Conservation (phyloP, 805 yeast genomes). For the Cyberlindnera mycetangii region DNA sequence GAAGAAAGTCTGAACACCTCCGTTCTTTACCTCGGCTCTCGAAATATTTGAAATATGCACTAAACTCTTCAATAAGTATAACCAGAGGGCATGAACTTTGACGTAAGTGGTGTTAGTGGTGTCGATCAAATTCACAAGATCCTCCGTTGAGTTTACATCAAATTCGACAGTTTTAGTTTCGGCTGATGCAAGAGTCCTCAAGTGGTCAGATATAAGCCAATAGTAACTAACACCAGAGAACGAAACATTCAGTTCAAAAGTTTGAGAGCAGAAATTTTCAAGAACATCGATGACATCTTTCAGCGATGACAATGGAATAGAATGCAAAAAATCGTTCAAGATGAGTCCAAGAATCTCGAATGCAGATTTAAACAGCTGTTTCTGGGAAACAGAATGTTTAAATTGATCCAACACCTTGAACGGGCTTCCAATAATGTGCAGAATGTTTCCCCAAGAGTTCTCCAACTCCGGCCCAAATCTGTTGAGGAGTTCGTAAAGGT, state of each 20-base stretch:
- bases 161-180: constrained; percentile 11
- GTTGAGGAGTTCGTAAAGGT: constrained; percentile 71
- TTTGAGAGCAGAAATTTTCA: constrained; percentile 67
- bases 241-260: constrained; percentile 76
- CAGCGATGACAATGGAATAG: constrained; percentile 65
- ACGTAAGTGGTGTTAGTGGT: constrained; percentile 23
- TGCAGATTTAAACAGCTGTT: constrained; percentile 54
- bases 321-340: constrained; percentile 77
- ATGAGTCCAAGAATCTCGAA: constrained; percentile 82
- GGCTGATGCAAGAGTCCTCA: constrained; percentile 31
- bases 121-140: constrained; percentile 28
- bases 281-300: constrained; percentile 68
- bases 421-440: constrained; percentile 56
- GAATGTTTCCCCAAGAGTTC: constrained; percentile 72
- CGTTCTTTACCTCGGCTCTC: constrained; percentile 82
- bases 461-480: constrained; percentile 63
- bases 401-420: constrained; percentile 41
- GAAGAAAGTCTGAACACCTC: constrained; percentile 85
- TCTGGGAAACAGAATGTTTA: constrained; percentile 23
- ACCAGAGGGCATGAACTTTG: constrained; percentile 49
- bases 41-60: constrained; percentile 61
- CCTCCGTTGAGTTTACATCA: constrained; percentile 21
- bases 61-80: constrained; percentile 58
- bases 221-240: constrained; percentile 89
- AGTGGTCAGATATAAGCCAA: constrained; percentile 85